A percentile compares a stretch with the other conserved stretches of the same genome.
These are phyloP conservation scores for Hericium rajendrae DNA, from an alignment of 768 basidiomycete species.

Conservation along the genomic window DNA sequence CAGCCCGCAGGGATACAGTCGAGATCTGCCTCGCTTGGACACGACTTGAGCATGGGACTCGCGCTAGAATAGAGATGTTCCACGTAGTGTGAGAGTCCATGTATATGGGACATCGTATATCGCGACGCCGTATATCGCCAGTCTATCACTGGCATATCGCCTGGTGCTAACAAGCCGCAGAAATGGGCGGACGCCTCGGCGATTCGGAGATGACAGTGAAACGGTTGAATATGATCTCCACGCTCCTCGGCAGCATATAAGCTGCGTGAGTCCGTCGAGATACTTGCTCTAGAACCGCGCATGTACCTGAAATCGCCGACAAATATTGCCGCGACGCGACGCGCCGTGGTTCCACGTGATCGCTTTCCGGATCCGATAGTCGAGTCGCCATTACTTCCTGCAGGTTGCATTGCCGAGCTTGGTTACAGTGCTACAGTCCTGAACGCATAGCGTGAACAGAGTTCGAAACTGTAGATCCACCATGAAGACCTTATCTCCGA, in stretches of 20 bases:
- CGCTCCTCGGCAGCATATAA: conserved; percentile 39
- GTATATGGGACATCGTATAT: conserved; percentile 45
- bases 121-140: too few species aligned
- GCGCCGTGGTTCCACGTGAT: too few species aligned
- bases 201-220: conserved; percentile 58
- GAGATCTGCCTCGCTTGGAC: conserved; percentile 36
- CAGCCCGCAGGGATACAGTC: conserved; percentile 53
- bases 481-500: too few species aligned
- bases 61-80: conserved; percentile 46
- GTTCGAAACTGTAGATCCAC: too few species aligned
- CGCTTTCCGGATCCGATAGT: too few species aligned
- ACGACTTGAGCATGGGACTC: conserved; percentile 51
- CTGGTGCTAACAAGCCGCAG: conserved; percentile 46
- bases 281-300: too few species aligned
- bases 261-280: conserved; percentile 16
- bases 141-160: conserved; percentile 12
- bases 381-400: too few species aligned
- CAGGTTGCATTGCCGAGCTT: too few species aligned
- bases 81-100: conserved; percentile 43
- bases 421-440: too few species aligned
- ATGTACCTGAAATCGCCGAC: too few species aligned
- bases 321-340: too few species aligned
- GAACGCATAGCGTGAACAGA: too few species aligned
- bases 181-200: conserved; percentile 33
- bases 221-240: conserved; percentile 47